Percentiles rank a stretch among this genome's conserved stretches.
These are phyloP conservation scores for Pezicula carpinea DNA, from an alignment of 2,329 filamentous ascomycete species.

Conservation along the genomic window DNA sequence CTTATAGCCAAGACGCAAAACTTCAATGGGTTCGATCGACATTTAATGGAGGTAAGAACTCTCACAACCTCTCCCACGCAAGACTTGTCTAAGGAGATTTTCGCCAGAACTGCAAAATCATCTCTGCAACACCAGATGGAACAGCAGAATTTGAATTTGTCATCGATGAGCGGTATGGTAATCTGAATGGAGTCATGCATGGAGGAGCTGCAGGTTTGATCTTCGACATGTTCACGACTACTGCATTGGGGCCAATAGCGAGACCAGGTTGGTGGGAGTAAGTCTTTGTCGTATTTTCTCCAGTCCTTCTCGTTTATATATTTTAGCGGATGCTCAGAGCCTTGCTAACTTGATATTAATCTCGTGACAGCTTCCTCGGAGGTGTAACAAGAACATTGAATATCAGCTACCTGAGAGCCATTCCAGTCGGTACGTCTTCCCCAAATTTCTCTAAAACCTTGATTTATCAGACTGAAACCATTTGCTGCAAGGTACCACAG, in stretches of 20 bases:
- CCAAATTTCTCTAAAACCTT: not conserved
- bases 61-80: not conserved
- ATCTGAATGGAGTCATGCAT: slow-evolving; percentile 44
- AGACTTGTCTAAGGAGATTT: not conserved
- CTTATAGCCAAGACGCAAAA: slow-evolving; percentile 14
- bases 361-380: slow-evolving; percentile 36
- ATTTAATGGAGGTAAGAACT: slow-evolving; percentile 15
- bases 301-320: not conserved
- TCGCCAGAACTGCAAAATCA: slow-evolving; percentile 15
- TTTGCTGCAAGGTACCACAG: slow-evolving; percentile 31
- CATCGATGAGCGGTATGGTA: slow-evolving; percentile 39
- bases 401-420: slow-evolving; percentile 45
- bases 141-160: slow-evolving; percentile 38
- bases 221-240: slow-evolving; percentile 50
- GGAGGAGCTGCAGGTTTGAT: slow-evolving; percentile 49
- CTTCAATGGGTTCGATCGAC: slow-evolving; percentile 19
- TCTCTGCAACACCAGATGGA: slow-evolving; percentile 27
- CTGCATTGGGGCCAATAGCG: slow-evolving; percentile 42
- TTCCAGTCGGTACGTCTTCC: slow-evolving; percentile 35
- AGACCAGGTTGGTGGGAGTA: slow-evolving; percentile 45
- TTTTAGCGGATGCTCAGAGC: too few relatives aligned
- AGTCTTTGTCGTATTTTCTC: slow-evolving; percentile 10
- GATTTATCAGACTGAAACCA: not conserved
- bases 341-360: not conserved
- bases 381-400: slow-evolving; percentile 45